Evolutionary conservation across 371 early-diverging fungal species (phyloP).

Genomic region (Saksenaea vasiformis): DNA sequence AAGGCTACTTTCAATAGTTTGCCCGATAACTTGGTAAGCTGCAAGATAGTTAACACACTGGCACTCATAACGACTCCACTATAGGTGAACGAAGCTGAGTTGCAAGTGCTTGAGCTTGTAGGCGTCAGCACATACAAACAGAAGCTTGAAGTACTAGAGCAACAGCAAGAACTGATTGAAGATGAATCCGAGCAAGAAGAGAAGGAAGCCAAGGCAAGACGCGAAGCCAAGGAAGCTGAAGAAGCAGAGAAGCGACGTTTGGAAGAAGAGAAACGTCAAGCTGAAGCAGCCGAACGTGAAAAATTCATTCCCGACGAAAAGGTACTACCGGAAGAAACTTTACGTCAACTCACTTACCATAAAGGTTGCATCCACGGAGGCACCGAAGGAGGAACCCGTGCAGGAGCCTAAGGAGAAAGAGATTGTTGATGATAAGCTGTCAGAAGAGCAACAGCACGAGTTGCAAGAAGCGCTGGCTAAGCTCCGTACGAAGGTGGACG

Average conservation of each 20-base stretch:
- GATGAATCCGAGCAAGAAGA: constrained; percentile 82
- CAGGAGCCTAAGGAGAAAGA: constrained; percentile 26
- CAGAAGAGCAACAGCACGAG: constrained; percentile 64
- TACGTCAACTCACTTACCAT: background rate
- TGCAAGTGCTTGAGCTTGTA: constrained; percentile 84
- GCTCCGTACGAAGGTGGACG: constrained; percentile 62
- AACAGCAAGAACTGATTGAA: constrained; percentile 94
- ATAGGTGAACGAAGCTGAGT: constrained; percentile 78
- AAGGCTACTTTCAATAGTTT: constrained; percentile 92
- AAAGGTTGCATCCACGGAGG: background rate
- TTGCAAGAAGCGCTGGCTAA: constrained; percentile 66
- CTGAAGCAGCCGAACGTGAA: constrained; percentile 38
- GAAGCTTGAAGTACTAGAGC: constrained; percentile 89
- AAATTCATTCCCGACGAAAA: constrained; percentile 28
- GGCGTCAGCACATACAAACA: constrained; percentile 92
- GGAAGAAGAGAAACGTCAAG: constrained; percentile 42
- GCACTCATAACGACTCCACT: background rate
- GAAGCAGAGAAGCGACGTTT: constrained; percentile 38
- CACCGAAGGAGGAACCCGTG: constrained; percentile 8
- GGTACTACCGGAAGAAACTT: background rate
- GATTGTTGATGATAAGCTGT: constrained; percentile 51
- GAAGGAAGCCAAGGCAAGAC: constrained; percentile 57
- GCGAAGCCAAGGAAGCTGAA: constrained; percentile 49
- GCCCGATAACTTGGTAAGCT: constrained; percentile 81
- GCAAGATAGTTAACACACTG: background rate